phyloP scores from a whole-genome alignment of 306 rosid genomes.

The Corylus avellana region DNA sequence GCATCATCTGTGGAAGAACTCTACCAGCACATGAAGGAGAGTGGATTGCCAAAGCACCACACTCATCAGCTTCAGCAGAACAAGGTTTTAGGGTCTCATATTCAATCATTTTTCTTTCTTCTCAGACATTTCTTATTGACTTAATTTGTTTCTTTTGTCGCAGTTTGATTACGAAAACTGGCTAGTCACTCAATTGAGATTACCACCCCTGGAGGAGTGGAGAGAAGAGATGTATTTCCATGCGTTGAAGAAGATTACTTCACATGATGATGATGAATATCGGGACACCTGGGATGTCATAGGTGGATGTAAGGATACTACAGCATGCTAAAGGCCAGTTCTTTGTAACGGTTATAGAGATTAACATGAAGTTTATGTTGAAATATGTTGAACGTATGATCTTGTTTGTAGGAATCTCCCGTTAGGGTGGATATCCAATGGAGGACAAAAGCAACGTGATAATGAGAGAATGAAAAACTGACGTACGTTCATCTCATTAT shows the following conservation, averaged over 20 bases:
- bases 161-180: background rate
- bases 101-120: background rate
- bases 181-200: background rate
- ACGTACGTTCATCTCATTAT: too few relatives aligned
- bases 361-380: too few relatives aligned
- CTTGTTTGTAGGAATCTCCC: too few relatives aligned
- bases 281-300: conserved; percentile 4
- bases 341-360: background rate
- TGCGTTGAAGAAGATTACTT: background rate
- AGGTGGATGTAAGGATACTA: background rate
- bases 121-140: background rate
- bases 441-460: too few relatives aligned
- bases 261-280: background rate
- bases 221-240: background rate
- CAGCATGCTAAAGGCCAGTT: background rate
- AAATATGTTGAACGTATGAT: too few relatives aligned
- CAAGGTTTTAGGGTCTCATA: background rate
- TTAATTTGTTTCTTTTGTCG: background rate
- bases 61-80: conserved; percentile 3
- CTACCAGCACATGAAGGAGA: too few relatives aligned
- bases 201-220: background rate
- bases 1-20: too few relatives aligned
- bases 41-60: background rate
- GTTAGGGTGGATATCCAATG: too few relatives aligned
- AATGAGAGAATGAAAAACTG: too few relatives aligned